These are phyloP conservation scores for Carpinus fangiana DNA, from an alignment of 306 rosid genomes.

Conservation along the genomic window DNA sequence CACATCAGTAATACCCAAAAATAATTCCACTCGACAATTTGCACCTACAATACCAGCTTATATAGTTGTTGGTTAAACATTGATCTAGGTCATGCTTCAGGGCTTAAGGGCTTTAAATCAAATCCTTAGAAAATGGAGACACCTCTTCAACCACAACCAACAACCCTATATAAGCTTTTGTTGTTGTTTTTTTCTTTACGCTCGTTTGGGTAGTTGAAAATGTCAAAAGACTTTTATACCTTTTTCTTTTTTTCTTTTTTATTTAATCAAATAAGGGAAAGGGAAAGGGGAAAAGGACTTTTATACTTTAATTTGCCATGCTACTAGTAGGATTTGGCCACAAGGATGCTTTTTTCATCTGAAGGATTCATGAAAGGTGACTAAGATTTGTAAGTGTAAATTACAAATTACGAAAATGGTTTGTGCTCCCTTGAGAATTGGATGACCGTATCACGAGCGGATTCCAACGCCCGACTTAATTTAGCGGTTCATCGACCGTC, in stretches of 20 bases:
- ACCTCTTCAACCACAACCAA: not conserved
- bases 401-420: no score
- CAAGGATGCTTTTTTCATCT: not conserved
- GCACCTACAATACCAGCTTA: not conserved
- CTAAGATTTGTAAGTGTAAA: not conserved
- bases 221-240: not conserved
- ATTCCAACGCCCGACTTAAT: no score
- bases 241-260: no score
- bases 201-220: constrained; percentile 6
- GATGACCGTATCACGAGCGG: no score
- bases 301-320: no score
- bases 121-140: constrained; percentile 9
- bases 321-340: constrained; percentile 1
- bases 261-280: no score
- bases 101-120: not conserved
- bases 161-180: not conserved
- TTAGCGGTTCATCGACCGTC: no score
- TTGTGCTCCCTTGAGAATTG: no score
- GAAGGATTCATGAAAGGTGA: not conserved
- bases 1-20: not conserved
- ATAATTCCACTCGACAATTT: not conserved
- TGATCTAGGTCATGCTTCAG: not conserved
- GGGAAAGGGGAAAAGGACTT: no score
- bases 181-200: not conserved
- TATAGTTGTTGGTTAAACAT: not conserved